Base-by-base conservation (phyloP, 1,284 basidiomycete species). In the Schizopora paradoxa region DNA sequence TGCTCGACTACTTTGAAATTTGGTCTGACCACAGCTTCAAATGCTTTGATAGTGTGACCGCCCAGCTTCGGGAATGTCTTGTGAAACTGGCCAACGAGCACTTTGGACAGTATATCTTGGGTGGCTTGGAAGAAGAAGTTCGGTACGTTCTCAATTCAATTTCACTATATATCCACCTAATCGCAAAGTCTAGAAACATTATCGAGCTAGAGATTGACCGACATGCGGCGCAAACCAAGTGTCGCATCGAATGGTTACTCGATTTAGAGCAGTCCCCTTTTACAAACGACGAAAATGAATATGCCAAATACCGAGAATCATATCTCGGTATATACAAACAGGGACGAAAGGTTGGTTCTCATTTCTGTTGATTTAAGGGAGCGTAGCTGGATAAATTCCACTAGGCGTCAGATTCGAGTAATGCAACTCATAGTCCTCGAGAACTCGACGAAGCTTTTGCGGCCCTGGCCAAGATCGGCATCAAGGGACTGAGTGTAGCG, bases 271-370 rank as follows among this genome's bases (percentile, higher is more conserved):
- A 31, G 2, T 56, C 56, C 1, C 68, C 69, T 0, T 68, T 53
- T 48, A 73, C 70, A 7, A 68, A 66, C 46, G 71, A 72, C 49
- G 48, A 44, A 2, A 64, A 67, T 46, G 68, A 70, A 43, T 59
- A 69, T 0, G 44, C 57, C 7, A 37, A 56, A 0, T 49, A 52
- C 5, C 55, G 55, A 1, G 63, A 68, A 7, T 65, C 62, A 41
- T 69, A 65, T 63, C 49, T 66, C 1, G 51, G 57, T 0, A 58
- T 60, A 21, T 70, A 69, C 50, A 65, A 62, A 38, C 60, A 58
- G 13, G 55, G 49, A 16, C 54, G 63, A 48, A 57, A n/a, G 51
- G 45, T 31, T 38, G 28, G 18, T 28, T 43, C 21, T 18, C n/a
- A n/a, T n/a, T 14, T 31, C 28, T 31, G 28, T 14, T 10, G 28